Evolutionary conservation across 257 asterid genomes (phyloP), one percentile per base, ranked within the genome.

Genomic region (Jasminum sambac): DNA sequence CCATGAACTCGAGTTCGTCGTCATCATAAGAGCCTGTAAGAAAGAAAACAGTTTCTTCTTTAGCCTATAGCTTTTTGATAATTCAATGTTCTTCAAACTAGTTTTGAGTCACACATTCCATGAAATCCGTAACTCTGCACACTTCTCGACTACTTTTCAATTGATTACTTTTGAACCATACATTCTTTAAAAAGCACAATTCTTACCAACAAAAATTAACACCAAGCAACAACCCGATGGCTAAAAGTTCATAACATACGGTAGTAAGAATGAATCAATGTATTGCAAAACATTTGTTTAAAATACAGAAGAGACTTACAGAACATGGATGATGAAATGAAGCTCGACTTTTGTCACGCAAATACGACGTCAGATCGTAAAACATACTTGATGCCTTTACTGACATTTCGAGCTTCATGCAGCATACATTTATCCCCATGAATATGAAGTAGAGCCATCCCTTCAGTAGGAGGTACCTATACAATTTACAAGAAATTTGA

Each of bases 401-500:
- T 79, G 55, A 95, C 98, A 38, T 74, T 87, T 58, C 95, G 87
- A 48, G 96, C 98, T 81, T 87, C 96, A 64, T 95, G 99, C 78
- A 95, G 76, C 97, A 88, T 86, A 80, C 98, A 89, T 77, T 85
- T 91, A 42, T 84, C 87, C n/a, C 99, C 99, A 69, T 88, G 99
- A 74, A 95, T 80, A 81, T 91, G 98, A 73, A 91, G 81, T 41
- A 91, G 85, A 66, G 98, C 97, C 99, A 87, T 88, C 37, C 98
- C 98, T 88, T 85, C 94, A 24, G 84, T 72, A 5, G 98, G 98
- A 72, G 96, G 79, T 64, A 94, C 97, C 97, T 94, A 67, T 65
- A 68, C 1, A 64, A 48, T 37, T 75, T n/a, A n/a, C 44, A 69
- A 40, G 44, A 24, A 50, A 5, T 36, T 48, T 0, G 5, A 42